Evolutionary conservation across 163 green algal genomes (phyloP).

Genomic region (Smithsoniella earleae): DNA sequence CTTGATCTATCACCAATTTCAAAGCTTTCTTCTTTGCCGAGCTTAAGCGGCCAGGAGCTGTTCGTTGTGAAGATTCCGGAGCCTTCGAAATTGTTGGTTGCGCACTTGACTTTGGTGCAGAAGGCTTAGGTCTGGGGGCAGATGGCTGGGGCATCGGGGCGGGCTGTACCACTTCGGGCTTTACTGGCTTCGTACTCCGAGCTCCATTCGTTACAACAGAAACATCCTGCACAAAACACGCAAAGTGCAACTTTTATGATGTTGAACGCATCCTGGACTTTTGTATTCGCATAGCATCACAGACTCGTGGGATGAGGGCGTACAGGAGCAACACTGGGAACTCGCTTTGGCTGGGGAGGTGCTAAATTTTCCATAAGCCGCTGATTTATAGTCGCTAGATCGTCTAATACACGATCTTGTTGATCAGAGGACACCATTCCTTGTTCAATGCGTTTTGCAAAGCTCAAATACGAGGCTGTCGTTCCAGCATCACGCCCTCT

Average conservation of each 20-base stretch:
- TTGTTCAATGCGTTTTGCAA: neutral
- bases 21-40: neutral
- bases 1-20: neutral
- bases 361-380: neutral
- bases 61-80: neutral
- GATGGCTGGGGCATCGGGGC: neutral
- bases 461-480: slow-evolving; percentile 19
- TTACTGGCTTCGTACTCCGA: neutral
- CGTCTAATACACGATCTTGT: slow-evolving; percentile 16
- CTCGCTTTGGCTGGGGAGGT: neutral
- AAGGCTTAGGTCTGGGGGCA: neutral
- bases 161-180: neutral
- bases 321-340: neutral
- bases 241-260: neutral
- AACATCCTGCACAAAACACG: neutral
- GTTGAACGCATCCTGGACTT: neutral
- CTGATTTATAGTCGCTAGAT: slow-evolving; percentile 22
- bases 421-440: slow-evolving; percentile 4
- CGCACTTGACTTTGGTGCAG: neutral
- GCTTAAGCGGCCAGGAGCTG: neutral
- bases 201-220: neutral
- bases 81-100: neutral
- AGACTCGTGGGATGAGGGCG: neutral
- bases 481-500: neutral
- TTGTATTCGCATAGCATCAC: neutral